Conservation (phyloP, 179 eudicot species). For the Silene coronaria region DNA sequence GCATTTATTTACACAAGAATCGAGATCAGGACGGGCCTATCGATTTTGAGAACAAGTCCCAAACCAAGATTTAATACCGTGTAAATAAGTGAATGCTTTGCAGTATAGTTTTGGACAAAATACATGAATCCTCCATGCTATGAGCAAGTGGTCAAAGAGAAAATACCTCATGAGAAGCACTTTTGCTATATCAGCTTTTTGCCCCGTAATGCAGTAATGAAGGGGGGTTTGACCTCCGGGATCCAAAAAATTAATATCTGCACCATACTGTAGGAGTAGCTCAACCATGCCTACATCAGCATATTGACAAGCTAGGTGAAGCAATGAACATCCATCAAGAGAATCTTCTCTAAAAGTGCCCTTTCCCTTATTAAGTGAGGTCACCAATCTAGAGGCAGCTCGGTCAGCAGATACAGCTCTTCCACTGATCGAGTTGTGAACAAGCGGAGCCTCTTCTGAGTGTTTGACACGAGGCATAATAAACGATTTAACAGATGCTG, state of each 20-base stretch:
- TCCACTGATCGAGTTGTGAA: constrained; percentile 26
- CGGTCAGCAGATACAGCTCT: constrained; percentile 33
- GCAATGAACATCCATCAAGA: constrained; percentile 62
- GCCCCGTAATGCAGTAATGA: constrained; percentile 54
- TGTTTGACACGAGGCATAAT: constrained; percentile 28
- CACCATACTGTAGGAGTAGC: constrained; percentile 80
- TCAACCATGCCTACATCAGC: constrained; percentile 85
- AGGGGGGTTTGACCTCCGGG: constrained; percentile 70
- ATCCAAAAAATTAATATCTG: constrained; percentile 54
- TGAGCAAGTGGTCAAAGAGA: constrained; percentile 9
- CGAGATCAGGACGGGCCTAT: too few relatives aligned
- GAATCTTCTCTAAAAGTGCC: constrained; percentile 34
- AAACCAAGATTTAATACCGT: too few relatives aligned
- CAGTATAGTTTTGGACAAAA: neutral
- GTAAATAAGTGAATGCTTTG: too few relatives aligned
- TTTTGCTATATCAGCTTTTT: constrained; percentile 52
- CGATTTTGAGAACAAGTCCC: too few relatives aligned
- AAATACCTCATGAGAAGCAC: constrained; percentile 60
- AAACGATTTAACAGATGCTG: constrained; percentile 29
- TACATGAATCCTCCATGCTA: neutral
- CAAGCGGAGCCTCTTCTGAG: constrained; percentile 34
- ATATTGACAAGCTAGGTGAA: constrained; percentile 78
- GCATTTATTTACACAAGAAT: too few relatives aligned
- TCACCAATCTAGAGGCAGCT: constrained; percentile 31
- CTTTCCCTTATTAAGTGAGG: constrained; percentile 32